These are phyloP conservation scores for Aspergillus homomorphus DNA, from an alignment of 495 filamentous ascomycete genomes.

Conservation along the genomic window DNA sequence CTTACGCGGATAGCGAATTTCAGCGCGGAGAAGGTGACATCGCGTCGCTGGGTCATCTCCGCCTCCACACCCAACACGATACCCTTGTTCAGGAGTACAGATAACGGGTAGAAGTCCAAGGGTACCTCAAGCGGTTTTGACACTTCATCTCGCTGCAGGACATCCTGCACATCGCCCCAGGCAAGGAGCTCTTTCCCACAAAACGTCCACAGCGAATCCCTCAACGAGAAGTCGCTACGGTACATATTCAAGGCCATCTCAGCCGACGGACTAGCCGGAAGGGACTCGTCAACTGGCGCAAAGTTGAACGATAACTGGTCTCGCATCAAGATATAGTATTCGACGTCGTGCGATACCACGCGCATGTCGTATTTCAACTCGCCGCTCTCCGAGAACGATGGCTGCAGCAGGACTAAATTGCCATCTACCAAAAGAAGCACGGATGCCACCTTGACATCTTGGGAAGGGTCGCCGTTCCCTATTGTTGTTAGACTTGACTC, in stretches of 20 bases:
- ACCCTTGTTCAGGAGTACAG: conserved; percentile 75
- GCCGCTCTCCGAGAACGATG: conserved; percentile 69
- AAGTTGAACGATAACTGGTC: conserved; percentile 66
- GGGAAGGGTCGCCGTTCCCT: conserved; percentile 88
- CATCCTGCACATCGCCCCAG: conserved; percentile 89
- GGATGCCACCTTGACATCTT: conserved; percentile 91
- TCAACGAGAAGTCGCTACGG: conserved; percentile 52
- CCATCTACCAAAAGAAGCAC: conserved; percentile 94
- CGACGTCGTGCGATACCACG: conserved; percentile 89
- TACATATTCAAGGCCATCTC: conserved; percentile 45
- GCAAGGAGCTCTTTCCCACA: conserved; percentile 76
- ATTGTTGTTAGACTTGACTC: conserved; percentile 18
- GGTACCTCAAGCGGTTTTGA: conserved; percentile 44
- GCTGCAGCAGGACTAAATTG: conserved; percentile 89
- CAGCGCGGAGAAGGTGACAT: conserved; percentile 82
- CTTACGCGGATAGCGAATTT: conserved; percentile 77
- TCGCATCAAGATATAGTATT: conserved; percentile 89
- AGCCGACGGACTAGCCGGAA: conserved; percentile 51
- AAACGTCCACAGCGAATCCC: conserved; percentile 92
- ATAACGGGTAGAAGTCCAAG: conserved; percentile 95
- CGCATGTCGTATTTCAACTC: conserved; percentile 97
- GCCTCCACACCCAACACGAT: conserved; percentile 88
- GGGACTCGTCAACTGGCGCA: conserved; percentile 38
- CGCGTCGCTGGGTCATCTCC: conserved; percentile 85
- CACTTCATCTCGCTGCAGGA: conserved; percentile 57